These are phyloP conservation scores for Trifolium repens DNA, from an alignment of 306 rosid species.

Conservation along the genomic window DNA sequence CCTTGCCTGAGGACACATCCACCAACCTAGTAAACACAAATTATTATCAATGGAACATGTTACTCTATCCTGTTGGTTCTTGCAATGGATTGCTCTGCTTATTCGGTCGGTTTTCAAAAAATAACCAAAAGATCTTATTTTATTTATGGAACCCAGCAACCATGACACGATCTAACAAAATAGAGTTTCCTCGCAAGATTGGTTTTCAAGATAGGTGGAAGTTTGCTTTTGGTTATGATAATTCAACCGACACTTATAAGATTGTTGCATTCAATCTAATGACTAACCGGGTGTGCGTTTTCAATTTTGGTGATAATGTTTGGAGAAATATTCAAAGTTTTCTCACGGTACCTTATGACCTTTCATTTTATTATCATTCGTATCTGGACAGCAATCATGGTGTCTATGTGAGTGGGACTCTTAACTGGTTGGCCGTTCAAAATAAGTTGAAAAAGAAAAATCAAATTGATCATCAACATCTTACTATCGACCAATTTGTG, in stretches of 20 bases:
- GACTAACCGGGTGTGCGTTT: not conserved
- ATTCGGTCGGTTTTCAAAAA: not conserved
- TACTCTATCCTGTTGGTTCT: not conserved
- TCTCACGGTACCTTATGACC: not conserved
- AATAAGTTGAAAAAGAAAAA: not conserved
- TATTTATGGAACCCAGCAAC: not conserved
- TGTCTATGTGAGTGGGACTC: not conserved
- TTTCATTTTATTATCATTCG: too few relatives aligned
- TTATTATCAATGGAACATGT: not conserved
- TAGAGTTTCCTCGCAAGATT: not conserved
- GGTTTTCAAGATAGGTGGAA: not conserved
- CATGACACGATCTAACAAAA: not conserved
- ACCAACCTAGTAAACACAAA: too few relatives aligned
- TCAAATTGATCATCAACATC: not conserved
- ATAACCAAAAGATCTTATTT: too few relatives aligned
- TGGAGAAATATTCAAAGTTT: conserved; percentile 7
- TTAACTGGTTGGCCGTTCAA: not conserved
- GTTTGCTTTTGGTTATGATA: not conserved
- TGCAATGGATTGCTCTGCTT: not conserved
- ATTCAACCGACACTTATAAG: not conserved
- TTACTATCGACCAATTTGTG: not conserved
- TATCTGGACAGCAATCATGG: not conserved
- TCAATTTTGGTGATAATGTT: not conserved
- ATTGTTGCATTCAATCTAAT: not conserved
- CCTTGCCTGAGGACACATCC: too few relatives aligned